A percentile compares a stretch with the other conserved stretches of the same genome.
These are phyloP conservation scores for Alnus glutinosa DNA, from an alignment of 306 rosid genomes.

Conservation along the genomic window DNA sequence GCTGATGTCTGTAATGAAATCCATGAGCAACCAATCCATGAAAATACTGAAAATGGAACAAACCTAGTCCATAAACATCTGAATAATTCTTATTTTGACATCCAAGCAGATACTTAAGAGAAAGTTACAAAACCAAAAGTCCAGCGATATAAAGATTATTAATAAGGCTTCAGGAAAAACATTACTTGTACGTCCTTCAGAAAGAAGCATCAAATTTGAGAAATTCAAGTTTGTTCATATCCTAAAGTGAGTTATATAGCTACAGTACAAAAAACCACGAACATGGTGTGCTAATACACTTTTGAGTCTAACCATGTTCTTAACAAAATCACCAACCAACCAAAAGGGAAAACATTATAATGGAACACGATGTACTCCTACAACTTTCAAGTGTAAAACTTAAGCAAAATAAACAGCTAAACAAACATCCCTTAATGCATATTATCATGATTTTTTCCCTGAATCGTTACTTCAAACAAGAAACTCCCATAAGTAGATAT, in stretches of 20 bases:
- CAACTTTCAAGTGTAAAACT: too few species aligned
- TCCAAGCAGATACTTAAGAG: background rate
- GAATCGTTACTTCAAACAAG: background rate
- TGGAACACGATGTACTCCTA: too few species aligned
- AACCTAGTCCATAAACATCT: constrained; percentile 12
- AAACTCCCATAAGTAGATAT: too few species aligned
- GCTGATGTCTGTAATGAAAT: constrained; percentile 83
- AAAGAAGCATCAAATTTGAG: background rate
- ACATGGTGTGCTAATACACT: background rate
- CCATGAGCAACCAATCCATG: constrained; percentile 91
- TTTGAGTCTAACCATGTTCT: too few species aligned
- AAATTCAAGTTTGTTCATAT: background rate
- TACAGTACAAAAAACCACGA: background rate
- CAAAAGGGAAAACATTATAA: too few species aligned
- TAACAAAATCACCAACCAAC: too few species aligned
- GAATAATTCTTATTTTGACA: background rate
- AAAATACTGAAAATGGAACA: constrained; percentile 54
- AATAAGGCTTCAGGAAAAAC: background rate
- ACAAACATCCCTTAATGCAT: background rate
- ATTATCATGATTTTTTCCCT: background rate
- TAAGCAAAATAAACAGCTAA: too few species aligned
- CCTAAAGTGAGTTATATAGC: background rate
- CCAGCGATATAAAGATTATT: background rate
- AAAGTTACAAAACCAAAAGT: background rate
- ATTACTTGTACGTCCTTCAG: background rate